Evolutionary conservation across 2,329 filamentous ascomycete species (phyloP), one percentile per base, ranked within the genome.

Genomic region (Pyrenophora teres): DNA sequence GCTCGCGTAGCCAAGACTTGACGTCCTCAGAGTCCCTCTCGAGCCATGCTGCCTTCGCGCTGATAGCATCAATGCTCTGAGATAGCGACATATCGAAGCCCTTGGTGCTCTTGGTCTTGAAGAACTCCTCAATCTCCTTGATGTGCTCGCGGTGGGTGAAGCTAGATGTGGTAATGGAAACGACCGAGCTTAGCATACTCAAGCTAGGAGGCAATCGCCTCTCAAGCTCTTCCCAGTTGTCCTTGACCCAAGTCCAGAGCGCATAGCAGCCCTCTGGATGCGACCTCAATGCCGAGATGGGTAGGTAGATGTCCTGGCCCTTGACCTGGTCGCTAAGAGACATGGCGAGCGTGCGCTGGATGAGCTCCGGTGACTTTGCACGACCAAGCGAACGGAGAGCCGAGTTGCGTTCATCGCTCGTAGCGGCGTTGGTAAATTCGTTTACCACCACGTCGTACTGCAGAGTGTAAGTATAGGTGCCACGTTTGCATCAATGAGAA

Each of bases 251-350:
- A 15, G 73, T 75, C 82, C 89, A 97, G 50, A 96, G 82, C 6
- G 89, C 89, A 50, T 89, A 80, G 49, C 96, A 88, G 62, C 93
- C 93, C 37, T 86, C 85, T 6, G 85, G 78, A 70, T 95, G 90
- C 46, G 83, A 84, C 52, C 92, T 85, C 23, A 97, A 83, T 6
- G 89, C 89, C 30, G 85, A 84, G 33, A 94, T 83, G 1, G 93
- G 92, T 71, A 96, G 86, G 77, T 96, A 97, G 59, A 97, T 87
- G 73, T 97, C 93, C 74, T 97, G 93, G 59, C 89, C 91, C 80
- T 95, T 96, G 75, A 97, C 88, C 62, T 96, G 88, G 56, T 87
- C 85, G 71, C 86, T 85, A 50, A 92, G 81, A 27, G 92, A 82
- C 57, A 97, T 80, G 25, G 80, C 83, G 12, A 97, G 82, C 3